phyloP scores from a whole-genome alignment of 148 eudicot genomes.

The Euryodendron excelsum region DNA sequence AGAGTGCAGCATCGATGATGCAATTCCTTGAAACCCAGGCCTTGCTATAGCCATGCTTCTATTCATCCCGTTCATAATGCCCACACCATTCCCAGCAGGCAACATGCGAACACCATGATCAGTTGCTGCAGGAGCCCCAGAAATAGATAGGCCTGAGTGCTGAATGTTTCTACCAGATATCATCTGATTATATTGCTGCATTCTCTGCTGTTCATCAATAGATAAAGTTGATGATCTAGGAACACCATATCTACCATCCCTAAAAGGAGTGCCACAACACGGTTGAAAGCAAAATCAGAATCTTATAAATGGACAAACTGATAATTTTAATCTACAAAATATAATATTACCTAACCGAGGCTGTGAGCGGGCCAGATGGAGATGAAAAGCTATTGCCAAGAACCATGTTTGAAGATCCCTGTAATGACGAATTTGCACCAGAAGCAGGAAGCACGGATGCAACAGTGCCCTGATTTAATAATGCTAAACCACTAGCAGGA shows the following conservation, averaged over 20 bases:
- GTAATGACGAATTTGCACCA: constrained; percentile 28
- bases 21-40: constrained; percentile 62
- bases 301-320: neutral
- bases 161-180: constrained; percentile 62
- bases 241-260: constrained; percentile 64
- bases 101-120: constrained; percentile 63
- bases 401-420: constrained; percentile 32
- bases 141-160: constrained; percentile 41
- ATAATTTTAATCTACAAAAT: neutral
- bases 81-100: constrained; percentile 65
- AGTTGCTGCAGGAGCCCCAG: constrained; percentile 62
- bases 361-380: constrained; percentile 33
- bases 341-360: constrained; percentile 53
- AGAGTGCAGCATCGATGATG: constrained; percentile 62
- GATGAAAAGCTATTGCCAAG: constrained; percentile 34
- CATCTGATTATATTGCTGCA: constrained; percentile 61
- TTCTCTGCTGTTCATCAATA: constrained; percentile 74
- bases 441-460: constrained; percentile 34
- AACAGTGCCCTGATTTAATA: constrained; percentile 29
- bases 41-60: constrained; percentile 58
- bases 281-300: constrained; percentile 2
- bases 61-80: constrained; percentile 49
- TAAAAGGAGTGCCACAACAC: constrained; percentile 11
- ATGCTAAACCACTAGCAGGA: constrained; percentile 30
- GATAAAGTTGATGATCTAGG: constrained; percentile 67